Evolutionary conservation across 768 basidiomycete genomes (phyloP), one percentile per base, ranked within the genome.

Genomic region (Boletus patriciae): DNA sequence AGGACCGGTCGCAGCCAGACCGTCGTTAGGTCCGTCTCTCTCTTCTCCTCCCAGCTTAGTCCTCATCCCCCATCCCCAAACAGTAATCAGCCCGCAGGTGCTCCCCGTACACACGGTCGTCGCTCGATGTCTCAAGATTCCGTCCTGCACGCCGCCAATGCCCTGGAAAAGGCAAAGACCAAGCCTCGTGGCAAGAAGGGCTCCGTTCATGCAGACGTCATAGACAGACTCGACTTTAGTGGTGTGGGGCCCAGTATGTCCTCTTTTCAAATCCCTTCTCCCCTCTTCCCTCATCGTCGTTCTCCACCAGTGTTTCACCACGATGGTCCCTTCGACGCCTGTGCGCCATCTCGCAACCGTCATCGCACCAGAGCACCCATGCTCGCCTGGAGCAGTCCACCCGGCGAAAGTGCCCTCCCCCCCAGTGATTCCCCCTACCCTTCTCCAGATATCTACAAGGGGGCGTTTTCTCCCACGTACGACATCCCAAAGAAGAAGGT

Each of bases 311-410:
- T 90, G 84, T 90, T 94, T 74, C 92, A 94, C 67, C 92, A 94
- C 66, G 92, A 94, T 66, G 92, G 92, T 31, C 92, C 92, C 13
- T 94, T 94, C 70, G 92, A 94, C 68, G 92, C 92, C 29, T 93
- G 91, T 68, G 92, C 92, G 3, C 92, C 92, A 1, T 93, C 92
- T 46, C 88, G 92, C 66, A 94, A 94, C 75, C 83, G 84, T 45
- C 84, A 90, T 63, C 85, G 81, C 62, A 83, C 80, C 67, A 86
- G 84, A 67, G 92, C 92, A 11, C 92, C 92, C 46, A 87, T 94
- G 84, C 78, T 85, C 60, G 89, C 92, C 27, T 94, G 90, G 90
- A 78, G 72, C 58, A 62, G 62, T 33, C 63, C 69, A 12, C 74
- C 70, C 29, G 78, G 71, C 27, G 79, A 80, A 37, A 72, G 76